phyloP scores from a whole-genome alignment of 768 basidiomycete genomes.

The Candolleomyces efflorescens region DNA sequence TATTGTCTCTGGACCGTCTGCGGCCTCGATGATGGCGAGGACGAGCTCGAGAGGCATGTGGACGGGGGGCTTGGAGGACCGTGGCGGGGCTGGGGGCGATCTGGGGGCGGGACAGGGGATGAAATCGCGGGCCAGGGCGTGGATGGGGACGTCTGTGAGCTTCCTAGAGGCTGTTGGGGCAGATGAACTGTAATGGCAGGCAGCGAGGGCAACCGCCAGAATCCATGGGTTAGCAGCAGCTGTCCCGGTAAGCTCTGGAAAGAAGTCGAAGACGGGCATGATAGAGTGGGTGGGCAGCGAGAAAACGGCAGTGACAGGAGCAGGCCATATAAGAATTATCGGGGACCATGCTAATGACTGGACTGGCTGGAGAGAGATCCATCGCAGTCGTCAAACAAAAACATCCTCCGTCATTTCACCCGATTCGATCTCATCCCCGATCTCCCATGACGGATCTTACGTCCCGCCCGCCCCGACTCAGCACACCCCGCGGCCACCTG shows the following conservation, averaged over 20 bases:
- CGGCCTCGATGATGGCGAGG: conserved; percentile 57
- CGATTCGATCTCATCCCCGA: no score
- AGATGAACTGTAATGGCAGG: background rate
- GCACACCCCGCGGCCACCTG: no score
- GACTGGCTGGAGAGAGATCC: background rate
- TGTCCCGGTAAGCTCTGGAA: conserved; percentile 7
- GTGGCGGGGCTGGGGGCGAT: background rate
- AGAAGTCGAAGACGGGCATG: conserved; percentile 7
- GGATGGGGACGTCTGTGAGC: conserved; percentile 5
- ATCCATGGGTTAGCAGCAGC: conserved; percentile 3
- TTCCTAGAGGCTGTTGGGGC: background rate
- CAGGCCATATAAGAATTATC: conserved; percentile 1
- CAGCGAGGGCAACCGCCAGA: background rate
- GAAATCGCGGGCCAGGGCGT: conserved; percentile 10
- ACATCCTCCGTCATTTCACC: no score
- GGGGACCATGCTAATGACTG: background rate
- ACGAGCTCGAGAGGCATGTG: conserved; percentile 60
- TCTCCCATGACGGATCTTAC: no score
- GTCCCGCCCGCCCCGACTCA: no score
- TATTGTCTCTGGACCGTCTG: conserved; percentile 23
- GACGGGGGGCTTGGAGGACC: conserved; percentile 6
- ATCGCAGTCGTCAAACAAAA: background rate
- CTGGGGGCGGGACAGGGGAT: background rate
- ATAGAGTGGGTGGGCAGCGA: background rate
- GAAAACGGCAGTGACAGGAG: background rate